A percentile compares a stretch with the other conserved stretches of the same genome.
These are phyloP conservation scores for Hypsizygus ulmarius DNA, from an alignment of 1,284 basidiomycete genomes.

Conservation along the genomic window DNA sequence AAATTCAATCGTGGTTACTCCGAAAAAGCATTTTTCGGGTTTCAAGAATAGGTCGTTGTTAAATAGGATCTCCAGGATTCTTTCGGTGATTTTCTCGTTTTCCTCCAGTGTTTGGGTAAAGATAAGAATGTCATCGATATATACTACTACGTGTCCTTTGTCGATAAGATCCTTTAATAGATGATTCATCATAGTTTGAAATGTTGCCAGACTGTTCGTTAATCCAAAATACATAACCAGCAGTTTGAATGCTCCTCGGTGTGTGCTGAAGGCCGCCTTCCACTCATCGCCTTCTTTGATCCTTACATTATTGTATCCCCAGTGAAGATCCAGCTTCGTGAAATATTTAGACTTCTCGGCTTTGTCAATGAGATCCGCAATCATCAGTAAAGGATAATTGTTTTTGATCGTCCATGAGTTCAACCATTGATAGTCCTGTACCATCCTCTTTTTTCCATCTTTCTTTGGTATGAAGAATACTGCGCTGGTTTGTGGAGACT, in stretches of 20 bases:
- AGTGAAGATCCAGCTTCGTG: slow-evolving; percentile 32
- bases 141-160: slow-evolving; percentile 16
- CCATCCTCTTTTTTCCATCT: slow-evolving; percentile 31
- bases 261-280: slow-evolving; percentile 32
- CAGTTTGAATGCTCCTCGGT: slow-evolving; percentile 32
- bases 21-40: slow-evolving; percentile 31
- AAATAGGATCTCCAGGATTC: slow-evolving; percentile 34
- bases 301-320: slow-evolving; percentile 27
- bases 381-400: slow-evolving; percentile 34
- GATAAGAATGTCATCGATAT: slow-evolving; percentile 20
- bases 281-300: slow-evolving; percentile 34
- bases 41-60: slow-evolving; percentile 33
- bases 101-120: slow-evolving; percentile 17
- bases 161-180: slow-evolving; percentile 23
- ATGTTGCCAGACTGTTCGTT: slow-evolving; percentile 30
- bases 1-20: slow-evolving; percentile 19
- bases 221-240: slow-evolving; percentile 35
- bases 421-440: slow-evolving; percentile 36
- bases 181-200: slow-evolving; percentile 28
- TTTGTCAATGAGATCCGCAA: slow-evolving; percentile 31
- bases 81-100: slow-evolving; percentile 7
- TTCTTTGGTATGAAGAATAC: slow-evolving; percentile 47
- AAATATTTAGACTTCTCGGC: slow-evolving; percentile 28
- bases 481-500: slow-evolving; percentile 30
- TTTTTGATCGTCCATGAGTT: slow-evolving; percentile 38